phyloP scores from a whole-genome alignment of 2,329 filamentous ascomycete genomes.

The Grosmannia huntii region DNA sequence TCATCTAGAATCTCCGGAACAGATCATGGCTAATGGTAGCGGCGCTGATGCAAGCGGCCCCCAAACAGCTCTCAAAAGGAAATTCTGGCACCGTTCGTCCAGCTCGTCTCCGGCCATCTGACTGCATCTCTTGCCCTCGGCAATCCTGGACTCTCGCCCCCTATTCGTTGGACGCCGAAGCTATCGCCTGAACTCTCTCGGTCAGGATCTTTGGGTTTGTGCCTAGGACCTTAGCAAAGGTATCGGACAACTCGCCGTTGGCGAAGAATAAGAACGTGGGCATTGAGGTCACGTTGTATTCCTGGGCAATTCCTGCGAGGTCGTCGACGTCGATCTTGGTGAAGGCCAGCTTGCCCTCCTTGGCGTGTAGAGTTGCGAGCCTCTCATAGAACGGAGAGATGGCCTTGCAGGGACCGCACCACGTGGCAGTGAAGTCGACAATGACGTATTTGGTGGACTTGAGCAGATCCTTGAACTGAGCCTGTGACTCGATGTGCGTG shows the following conservation, averaged over 20 bases:
- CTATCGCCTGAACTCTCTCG: background rate
- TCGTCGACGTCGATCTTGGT: conserved; percentile 48
- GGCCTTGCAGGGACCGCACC: conserved; percentile 48
- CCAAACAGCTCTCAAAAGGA: background rate
- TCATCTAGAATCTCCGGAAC: background rate
- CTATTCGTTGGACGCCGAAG: background rate
- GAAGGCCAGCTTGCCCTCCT: conserved; percentile 34
- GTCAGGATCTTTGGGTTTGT: background rate
- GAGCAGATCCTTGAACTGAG: conserved; percentile 37
- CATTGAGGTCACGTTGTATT: conserved; percentile 40
- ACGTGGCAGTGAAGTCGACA: conserved; percentile 45
- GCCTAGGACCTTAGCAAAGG: conserved; percentile 3
- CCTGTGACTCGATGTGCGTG: conserved; percentile 27
- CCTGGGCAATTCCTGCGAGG: conserved; percentile 33
- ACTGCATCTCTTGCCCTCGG: too few species aligned
- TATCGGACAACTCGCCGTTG: conserved; percentile 31
- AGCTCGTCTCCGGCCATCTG: background rate
- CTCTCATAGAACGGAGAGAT: conserved; percentile 42
- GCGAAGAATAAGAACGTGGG: conserved; percentile 50
- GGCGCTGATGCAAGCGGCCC: background rate
- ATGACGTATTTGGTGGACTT: conserved; percentile 35
- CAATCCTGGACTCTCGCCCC: too few species aligned
- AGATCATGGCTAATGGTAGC: background rate
- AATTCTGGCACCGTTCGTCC: too few species aligned
- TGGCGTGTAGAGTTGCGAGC: conserved; percentile 27